Evolutionary conservation across 2,329 filamentous ascomycete species (phyloP).

Genomic region (Trichoderma endophyticum): DNA sequence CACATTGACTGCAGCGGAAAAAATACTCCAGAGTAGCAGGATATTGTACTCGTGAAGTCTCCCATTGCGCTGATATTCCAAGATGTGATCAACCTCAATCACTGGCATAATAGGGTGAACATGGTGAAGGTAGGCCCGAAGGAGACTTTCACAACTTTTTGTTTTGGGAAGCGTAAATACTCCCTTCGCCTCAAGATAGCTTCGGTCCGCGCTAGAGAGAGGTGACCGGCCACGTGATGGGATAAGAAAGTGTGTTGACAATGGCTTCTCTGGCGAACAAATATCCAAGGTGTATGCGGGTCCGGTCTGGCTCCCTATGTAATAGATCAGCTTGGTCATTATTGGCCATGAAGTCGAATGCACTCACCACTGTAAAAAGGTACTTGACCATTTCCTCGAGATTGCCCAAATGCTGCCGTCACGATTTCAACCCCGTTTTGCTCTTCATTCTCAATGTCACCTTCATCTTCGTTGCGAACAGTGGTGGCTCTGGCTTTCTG

Average conservation of each 20-base stretch:
- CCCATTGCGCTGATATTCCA: neutral
- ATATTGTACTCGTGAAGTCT: neutral
- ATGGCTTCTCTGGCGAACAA: neutral
- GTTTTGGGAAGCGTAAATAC: neutral
- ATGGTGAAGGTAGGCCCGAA: neutral
- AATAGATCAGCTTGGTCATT: neutral
- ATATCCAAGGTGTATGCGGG: neutral
- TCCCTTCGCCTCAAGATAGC: neutral
- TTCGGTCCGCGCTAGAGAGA: neutral
- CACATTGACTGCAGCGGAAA: neutral
- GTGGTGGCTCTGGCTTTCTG: neutral
- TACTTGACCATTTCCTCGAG: neutral
- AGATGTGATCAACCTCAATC: neutral
- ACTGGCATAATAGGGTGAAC: neutral
- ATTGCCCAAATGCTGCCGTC: neutral
- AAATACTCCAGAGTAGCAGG: neutral
- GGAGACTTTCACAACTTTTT: neutral
- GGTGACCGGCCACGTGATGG: neutral
- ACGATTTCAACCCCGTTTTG: neutral
- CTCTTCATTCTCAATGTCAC: neutral
- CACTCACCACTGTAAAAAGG: neutral
- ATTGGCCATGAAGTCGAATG: neutral
- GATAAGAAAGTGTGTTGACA: neutral
- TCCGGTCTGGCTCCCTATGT: neutral
- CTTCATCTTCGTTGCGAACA: neutral